Conservation (phyloP, 2,329 filamentous ascomycete species). For the Talaromyces sp. region DNA sequence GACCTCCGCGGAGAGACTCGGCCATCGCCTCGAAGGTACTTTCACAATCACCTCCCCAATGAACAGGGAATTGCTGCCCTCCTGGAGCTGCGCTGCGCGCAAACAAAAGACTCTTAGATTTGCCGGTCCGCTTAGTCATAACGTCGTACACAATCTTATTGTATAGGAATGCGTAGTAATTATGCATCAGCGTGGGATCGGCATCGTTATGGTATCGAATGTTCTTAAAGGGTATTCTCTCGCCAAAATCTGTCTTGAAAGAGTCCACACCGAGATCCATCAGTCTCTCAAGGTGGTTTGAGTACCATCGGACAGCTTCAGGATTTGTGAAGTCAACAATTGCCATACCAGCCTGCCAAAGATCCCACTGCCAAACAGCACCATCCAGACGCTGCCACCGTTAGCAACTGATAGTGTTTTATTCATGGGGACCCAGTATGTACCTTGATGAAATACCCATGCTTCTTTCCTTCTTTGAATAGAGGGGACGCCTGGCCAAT, state of each 20-base stretch:
- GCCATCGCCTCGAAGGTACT: conserved; percentile 70
- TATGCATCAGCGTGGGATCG: conserved; percentile 68
- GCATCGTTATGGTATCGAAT: conserved; percentile 62
- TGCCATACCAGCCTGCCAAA: conserved; percentile 75
- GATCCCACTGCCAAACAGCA: conserved; percentile 71
- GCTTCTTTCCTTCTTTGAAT: conserved; percentile 60
- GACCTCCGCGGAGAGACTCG: conserved; percentile 64
- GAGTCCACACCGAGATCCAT: conserved; percentile 68
- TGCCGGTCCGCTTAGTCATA: conserved; percentile 53
- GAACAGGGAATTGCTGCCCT: conserved; percentile 65
- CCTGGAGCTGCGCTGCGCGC: conserved; percentile 66
- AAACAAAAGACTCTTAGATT: conserved; percentile 61
- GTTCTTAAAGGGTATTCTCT: conserved; percentile 64
- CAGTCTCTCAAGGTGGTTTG: conserved; percentile 58
- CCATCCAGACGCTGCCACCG: conserved; percentile 56
- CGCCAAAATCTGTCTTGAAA: conserved; percentile 75
- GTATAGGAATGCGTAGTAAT: conserved; percentile 72
- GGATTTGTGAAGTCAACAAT: conserved; percentile 73
- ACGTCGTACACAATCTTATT: conserved; percentile 68
- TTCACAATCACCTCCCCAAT: conserved; percentile 74
- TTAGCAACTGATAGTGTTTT: neutral
- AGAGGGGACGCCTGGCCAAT: conserved; percentile 66
- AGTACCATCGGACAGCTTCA: conserved; percentile 63
- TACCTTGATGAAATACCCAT: conserved; percentile 64
- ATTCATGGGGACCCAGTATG: neutral